Conservation (phyloP, 352 stramenopile species). For the Pythium apleroticum region DNA sequence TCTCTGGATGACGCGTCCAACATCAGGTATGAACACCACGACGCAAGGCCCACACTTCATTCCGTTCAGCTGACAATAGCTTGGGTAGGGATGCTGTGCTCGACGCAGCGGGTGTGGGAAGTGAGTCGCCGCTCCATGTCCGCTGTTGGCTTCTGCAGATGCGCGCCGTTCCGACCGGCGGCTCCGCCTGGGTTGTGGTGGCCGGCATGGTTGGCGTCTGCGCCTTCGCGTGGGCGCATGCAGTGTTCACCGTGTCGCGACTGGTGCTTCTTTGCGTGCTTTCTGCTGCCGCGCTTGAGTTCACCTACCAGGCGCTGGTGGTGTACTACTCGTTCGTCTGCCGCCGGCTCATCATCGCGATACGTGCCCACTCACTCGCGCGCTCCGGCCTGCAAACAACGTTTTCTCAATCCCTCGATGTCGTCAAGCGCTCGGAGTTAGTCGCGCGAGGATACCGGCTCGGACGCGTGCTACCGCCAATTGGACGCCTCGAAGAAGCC, state of each 20-base stretch:
- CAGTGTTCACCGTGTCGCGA: neutral
- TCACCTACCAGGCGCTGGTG: constrained; percentile 4
- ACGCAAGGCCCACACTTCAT: neutral
- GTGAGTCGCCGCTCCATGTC: neutral
- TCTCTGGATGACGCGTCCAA: neutral
- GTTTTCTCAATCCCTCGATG: constrained; percentile 37
- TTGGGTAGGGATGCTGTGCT: neutral
- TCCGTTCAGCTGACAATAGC: neutral
- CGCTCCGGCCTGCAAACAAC: constrained; percentile 12
- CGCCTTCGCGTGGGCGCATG: neutral
- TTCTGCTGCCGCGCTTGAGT: neutral
- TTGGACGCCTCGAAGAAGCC: constrained; percentile 50
- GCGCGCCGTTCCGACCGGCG: neutral
- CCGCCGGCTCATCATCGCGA: neutral
- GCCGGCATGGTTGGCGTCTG: neutral
- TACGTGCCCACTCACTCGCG: neutral
- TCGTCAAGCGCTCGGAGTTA: constrained; percentile 64
- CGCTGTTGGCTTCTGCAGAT: neutral
- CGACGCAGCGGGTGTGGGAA: neutral
- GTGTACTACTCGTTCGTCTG: constrained; percentile 2
- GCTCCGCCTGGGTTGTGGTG: neutral
- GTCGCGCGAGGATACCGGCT: constrained; percentile 54
- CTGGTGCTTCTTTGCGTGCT: neutral
- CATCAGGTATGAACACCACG: neutral
- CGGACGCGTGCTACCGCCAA: constrained; percentile 42